A percentile compares a stretch with the other conserved stretches of the same genome.
Evolutionary conservation across 2,329 filamentous ascomycete species (phyloP).

Genomic region (Fusarium mundagurra): DNA sequence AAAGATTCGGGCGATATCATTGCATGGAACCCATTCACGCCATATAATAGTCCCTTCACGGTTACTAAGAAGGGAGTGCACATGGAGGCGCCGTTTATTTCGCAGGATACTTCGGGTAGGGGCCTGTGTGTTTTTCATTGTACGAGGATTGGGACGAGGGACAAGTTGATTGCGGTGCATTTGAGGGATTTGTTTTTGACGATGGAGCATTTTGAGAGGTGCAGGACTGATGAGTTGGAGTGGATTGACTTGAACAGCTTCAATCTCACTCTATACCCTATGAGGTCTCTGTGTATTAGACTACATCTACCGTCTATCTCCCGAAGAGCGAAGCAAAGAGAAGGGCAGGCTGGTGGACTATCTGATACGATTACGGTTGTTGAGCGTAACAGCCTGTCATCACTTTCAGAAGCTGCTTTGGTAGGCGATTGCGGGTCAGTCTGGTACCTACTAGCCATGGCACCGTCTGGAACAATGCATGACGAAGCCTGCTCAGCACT

Average conservation of each 20-base stretch:
- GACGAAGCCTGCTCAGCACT: background rate
- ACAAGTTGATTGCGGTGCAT: background rate
- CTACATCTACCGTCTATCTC: accelerated
- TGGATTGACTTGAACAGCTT: background rate
- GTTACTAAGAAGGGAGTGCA: constrained; percentile 15
- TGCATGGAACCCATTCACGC: background rate
- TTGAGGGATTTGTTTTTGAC: constrained; percentile 4
- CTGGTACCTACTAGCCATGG: background rate
- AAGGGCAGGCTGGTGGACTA: accelerated
- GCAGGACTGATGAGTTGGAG: background rate
- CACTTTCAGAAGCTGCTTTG: background rate
- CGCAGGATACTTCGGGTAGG: background rate
- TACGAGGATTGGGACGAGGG: background rate
- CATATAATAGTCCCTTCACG: background rate
- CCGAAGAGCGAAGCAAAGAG: accelerated
- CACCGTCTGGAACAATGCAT: accelerated
- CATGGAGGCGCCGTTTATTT: constrained; percentile 4
- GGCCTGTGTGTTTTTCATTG: constrained; percentile 14
- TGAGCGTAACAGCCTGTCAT: accelerated
- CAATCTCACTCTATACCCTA: background rate
- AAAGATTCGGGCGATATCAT: background rate
- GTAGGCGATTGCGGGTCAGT: background rate
- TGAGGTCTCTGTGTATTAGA: background rate
- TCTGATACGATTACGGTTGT: accelerated
- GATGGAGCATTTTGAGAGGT: constrained; percentile 26